These are phyloP conservation scores for Bertia moriformis DNA, from an alignment of 2,329 filamentous ascomycete genomes.

Conservation along the genomic window DNA sequence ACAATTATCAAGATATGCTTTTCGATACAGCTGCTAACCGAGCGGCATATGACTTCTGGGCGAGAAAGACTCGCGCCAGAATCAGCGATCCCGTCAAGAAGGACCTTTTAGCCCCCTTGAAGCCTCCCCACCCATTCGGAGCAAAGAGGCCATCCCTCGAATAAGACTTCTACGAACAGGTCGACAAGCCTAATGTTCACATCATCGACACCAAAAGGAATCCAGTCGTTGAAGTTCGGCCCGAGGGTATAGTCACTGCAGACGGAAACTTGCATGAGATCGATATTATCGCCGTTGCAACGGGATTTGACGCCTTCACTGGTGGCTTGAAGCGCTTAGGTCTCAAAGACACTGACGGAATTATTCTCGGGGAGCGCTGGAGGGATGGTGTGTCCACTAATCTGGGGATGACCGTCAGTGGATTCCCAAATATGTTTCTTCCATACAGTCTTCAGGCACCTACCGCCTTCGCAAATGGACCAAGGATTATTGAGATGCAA, in stretches of 20 bases:
- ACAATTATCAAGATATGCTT: constrained; percentile 28
- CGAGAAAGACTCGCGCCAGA: constrained; percentile 22
- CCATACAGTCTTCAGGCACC: constrained; percentile 7
- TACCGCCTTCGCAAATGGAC: constrained; percentile 7
- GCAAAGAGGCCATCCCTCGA: constrained; percentile 30
- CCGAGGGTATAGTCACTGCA: constrained; percentile 20
- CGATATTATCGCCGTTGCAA: constrained; percentile 17
- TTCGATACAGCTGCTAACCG: constrained; percentile 24
- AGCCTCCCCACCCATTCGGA: constrained; percentile 28
- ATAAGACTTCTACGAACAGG: constrained; percentile 30
- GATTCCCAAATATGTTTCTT: constrained; percentile 7
- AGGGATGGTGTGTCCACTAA: constrained; percentile 13
- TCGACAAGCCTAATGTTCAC: constrained; percentile 26
- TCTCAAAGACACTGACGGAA: constrained; percentile 11
- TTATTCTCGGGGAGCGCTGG: constrained; percentile 16
- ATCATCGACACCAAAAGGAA: constrained; percentile 27
- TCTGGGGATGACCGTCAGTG: constrained; percentile 7
- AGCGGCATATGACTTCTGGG: constrained; percentile 31
- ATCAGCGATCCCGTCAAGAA: constrained; percentile 26
- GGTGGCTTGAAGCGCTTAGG: constrained; percentile 15
- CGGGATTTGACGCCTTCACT: constrained; percentile 18
- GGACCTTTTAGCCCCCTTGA: constrained; percentile 27
- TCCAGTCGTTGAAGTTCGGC: constrained; percentile 22
- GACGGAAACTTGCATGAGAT: constrained; percentile 20
- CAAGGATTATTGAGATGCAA: constrained; percentile 3